Conservation (phyloP, 768 basidiomycete species). For the Tricholoma bakamatsutake region DNA sequence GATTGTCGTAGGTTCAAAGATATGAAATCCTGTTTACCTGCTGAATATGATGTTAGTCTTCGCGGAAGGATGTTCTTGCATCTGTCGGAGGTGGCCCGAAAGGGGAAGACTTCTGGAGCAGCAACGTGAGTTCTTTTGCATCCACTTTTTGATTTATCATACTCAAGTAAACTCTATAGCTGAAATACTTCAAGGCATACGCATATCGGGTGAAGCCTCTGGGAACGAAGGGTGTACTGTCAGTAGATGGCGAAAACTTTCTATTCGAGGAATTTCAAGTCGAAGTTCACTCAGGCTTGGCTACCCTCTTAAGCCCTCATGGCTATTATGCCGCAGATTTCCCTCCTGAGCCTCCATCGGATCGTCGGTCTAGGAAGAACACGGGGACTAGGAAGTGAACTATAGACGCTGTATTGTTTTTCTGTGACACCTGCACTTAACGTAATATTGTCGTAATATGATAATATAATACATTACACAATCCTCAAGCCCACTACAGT, state of each 20-base stretch:
- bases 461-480: too few species aligned
- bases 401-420: too few species aligned
- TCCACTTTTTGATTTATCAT: slow-evolving; percentile 6
- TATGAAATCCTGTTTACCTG: not conserved
- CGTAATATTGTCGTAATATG: too few species aligned
- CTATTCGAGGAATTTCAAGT: slow-evolving; percentile 74
- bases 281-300: slow-evolving; percentile 66
- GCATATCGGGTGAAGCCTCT: slow-evolving; percentile 70
- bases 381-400: not conserved
- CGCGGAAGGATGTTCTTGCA: slow-evolving; percentile 44
- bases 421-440: too few species aligned
- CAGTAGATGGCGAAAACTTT: slow-evolving; percentile 75
- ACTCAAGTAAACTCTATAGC: slow-evolving; percentile 28
- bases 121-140: slow-evolving; percentile 36
- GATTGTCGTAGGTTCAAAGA: slow-evolving; percentile 41
- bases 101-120: slow-evolving; percentile 60
- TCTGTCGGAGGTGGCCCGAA: slow-evolving; percentile 55
- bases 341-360: slow-evolving; percentile 5
- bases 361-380: not conserved
- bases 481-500: too few species aligned
- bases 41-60: slow-evolving; percentile 27
- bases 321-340: slow-evolving; percentile 60
- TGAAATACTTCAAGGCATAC: slow-evolving; percentile 66
- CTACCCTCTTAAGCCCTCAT: slow-evolving; percentile 57
- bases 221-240: slow-evolving; percentile 44